Evolutionary conservation across 768 basidiomycete genomes (phyloP), one percentile per base, ranked within the genome.

Genomic region (Mycena crocata): DNA sequence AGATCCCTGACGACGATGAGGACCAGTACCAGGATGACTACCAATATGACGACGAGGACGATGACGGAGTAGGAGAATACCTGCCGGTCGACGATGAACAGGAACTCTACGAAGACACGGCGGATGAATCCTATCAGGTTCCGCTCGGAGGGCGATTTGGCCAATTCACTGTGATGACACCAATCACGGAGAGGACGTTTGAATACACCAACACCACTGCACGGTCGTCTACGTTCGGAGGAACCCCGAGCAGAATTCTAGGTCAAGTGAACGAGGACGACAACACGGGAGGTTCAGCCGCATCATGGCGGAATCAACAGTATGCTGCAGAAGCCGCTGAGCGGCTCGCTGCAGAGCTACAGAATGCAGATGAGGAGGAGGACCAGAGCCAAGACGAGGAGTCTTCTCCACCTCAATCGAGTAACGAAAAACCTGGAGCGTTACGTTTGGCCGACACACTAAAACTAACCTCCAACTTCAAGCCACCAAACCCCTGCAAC

Each of bases 141-240:
- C 90, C 92, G 31, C 82, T 91, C 55, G 91, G 90, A 19, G 90
- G 93, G 21, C 87, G 93, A 30, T 92, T 93, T 74, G 93, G 92
- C 37, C 84, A 86, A 63, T 93, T 98, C 79, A 90, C 93, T 74
- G 90, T 96, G 61, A 96, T 99, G 95, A 99, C 97, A 12, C 97
- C 98, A 3, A 98, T 99, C 77, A 94, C 94, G 15, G 98, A 99
- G 78, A 86, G 96, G 44, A 99, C 98, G 13, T 87, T 88, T 72
- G 98, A 99, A 78, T 96, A 84, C 75, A 87, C 69, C 23, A 70
- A 92, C 4, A 84, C 84, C 34, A 91, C 89, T 71, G 91, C 88
- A 19, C 82, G 88, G 64, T 74, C 71, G 31, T 70, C 69, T 28
- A 66, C 63, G 2, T 73, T 62, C 21, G 77, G 73, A 26, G 77